A percentile compares a stretch with the other conserved stretches of the same genome.
Conservation (phyloP, 805 yeast species). For the Hanseniaspora nectarophila region DNA sequence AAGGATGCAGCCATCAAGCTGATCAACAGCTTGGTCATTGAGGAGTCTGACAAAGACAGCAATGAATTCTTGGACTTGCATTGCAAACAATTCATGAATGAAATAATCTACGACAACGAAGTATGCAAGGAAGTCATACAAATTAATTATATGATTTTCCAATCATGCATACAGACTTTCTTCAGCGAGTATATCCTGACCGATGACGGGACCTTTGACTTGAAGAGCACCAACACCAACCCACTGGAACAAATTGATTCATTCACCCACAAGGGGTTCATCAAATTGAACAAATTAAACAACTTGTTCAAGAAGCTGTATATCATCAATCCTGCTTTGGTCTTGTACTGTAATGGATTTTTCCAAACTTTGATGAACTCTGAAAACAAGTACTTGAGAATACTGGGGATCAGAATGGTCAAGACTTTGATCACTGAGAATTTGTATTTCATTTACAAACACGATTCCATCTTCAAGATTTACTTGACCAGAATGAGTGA, state of each 20-base stretch:
- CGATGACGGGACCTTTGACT: constrained; percentile 13
- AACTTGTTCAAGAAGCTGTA: constrained; percentile 9
- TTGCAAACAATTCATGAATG: constrained; percentile 11
- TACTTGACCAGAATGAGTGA: constrained; percentile 9
- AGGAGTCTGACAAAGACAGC: constrained; percentile 1
- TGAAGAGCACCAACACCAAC: neutral
- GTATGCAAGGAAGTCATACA: constrained; percentile 4
- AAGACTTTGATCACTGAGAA: neutral
- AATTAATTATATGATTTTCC: neutral
- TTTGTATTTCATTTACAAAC: neutral
- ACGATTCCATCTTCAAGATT: constrained; percentile 1
- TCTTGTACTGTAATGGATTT: constrained; percentile 2
- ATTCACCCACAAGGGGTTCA: constrained; percentile 4
- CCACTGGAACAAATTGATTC: constrained; percentile 8
- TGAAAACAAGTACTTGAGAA: constrained; percentile 7
- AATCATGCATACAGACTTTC: constrained; percentile 2
- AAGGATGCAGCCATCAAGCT: constrained; percentile 2
- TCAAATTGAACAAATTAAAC: constrained; percentile 1
- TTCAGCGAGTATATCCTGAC: constrained; percentile 7
- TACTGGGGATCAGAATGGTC: constrained; percentile 5
- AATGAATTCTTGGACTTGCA: constrained; percentile 2
- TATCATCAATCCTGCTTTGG: neutral
- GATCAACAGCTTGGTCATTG: constrained; percentile 1
- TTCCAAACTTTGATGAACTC: constrained; percentile 3
- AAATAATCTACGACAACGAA: constrained; percentile 8